phyloP scores from a whole-genome alignment of 345 rosid genomes.

The Syzygium jambos region DNA sequence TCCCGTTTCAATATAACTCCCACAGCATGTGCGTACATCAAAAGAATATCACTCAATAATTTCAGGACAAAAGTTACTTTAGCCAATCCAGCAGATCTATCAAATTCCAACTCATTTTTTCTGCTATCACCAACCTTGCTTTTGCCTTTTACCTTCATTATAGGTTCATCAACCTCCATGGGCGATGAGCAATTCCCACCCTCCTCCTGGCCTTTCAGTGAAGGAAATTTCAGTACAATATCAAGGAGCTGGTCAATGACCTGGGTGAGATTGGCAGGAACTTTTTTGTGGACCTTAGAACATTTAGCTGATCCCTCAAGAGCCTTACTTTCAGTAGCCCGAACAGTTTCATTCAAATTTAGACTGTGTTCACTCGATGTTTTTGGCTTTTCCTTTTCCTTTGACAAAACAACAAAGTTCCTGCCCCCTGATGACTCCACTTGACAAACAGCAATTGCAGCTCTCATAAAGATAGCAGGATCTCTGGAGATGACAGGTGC shows the following conservation, averaged over 20 bases:
- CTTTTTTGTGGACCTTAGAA: constrained; percentile 67
- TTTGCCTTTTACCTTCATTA: constrained; percentile 79
- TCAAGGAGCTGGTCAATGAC: constrained; percentile 97
- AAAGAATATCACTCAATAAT: constrained; percentile 79
- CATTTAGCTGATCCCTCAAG: constrained; percentile 73
- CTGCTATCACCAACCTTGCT: constrained; percentile 64
- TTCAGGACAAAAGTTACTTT: constrained; percentile 85
- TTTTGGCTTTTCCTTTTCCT: constrained; percentile 74
- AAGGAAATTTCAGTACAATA: constrained; percentile 62
- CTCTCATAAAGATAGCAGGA: constrained; percentile 85
- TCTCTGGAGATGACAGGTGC: constrained; percentile 92
- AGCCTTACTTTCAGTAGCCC: constrained; percentile 60
- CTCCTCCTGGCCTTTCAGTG: constrained; percentile 46
- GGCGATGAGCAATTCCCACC: constrained; percentile 25
- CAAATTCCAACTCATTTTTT: constrained; percentile 52
- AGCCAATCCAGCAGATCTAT: constrained; percentile 82
- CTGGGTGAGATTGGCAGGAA: constrained; percentile 76
- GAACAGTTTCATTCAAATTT: constrained; percentile 52
- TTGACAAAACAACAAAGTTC: constrained; percentile 56
- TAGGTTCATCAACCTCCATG: constrained; percentile 88
- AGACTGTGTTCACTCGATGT: constrained; percentile 49
- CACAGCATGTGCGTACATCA: constrained; percentile 83
- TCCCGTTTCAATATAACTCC: constrained; percentile 83
- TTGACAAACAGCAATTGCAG: constrained; percentile 71
- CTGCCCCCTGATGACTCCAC: constrained; percentile 88